Percentiles rank a stretch among this genome's conserved stretches.
Conservation (phyloP, 2,329 filamentous ascomycete genomes). For the Diaporthe aspalathi region DNA sequence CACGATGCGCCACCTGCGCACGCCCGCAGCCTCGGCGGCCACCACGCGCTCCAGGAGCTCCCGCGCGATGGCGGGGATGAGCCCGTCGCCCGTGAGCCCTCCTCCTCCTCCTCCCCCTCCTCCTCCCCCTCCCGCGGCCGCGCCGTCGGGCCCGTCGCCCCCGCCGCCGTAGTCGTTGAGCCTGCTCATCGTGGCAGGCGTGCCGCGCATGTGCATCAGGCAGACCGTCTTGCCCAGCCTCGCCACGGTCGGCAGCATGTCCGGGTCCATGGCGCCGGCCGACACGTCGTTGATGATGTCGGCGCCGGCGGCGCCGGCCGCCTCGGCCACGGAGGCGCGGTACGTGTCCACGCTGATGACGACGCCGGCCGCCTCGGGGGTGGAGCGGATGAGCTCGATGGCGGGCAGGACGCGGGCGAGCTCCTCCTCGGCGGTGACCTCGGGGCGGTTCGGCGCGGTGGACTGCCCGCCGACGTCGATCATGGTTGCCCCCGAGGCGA, state of each 20-base stretch:
- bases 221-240: slow-evolving; percentile 79
- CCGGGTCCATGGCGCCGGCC: slow-evolving; percentile 79
- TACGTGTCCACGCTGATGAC: slow-evolving; percentile 94
- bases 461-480: slow-evolving; percentile 96
- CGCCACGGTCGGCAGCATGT: slow-evolving; percentile 86
- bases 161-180: slow-evolving; percentile 76
- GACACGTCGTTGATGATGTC: slow-evolving; percentile 97
- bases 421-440: slow-evolving; percentile 80
- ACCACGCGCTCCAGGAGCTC: slow-evolving; percentile 78
- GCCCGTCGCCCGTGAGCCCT: slow-evolving; percentile 53
- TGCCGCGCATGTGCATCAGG: slow-evolving; percentile 95
- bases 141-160: slow-evolving; percentile 42
- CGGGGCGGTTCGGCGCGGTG: slow-evolving; percentile 79
- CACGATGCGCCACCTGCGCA: slow-evolving; percentile 93
- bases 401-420: slow-evolving; percentile 80
- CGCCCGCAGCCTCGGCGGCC: slow-evolving; percentile 82
- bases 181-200: slow-evolving; percentile 81
- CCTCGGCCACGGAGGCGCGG: slow-evolving; percentile 82
- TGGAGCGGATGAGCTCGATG: slow-evolving; percentile 77
- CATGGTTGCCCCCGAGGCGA: slow-evolving; percentile 80
- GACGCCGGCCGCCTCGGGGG: slow-evolving; percentile 71
- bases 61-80: slow-evolving; percentile 71
- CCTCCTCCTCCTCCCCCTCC: too few species aligned
- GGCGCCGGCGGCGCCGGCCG: slow-evolving; percentile 81
- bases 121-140: not conserved